phyloP scores from a whole-genome alignment of 306 rosid genomes.

The Carpinus viminea region DNA sequence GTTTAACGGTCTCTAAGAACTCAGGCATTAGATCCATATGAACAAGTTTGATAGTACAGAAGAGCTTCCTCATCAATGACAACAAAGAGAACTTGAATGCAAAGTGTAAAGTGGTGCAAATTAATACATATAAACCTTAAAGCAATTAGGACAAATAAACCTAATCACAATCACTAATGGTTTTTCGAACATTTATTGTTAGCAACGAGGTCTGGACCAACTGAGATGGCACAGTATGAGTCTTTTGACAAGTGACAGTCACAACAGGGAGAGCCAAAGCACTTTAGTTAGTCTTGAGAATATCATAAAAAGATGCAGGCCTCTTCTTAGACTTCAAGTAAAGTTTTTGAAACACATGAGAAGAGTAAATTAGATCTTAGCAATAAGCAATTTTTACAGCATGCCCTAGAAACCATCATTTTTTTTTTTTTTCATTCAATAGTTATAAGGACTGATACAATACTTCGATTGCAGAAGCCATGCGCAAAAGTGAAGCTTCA shows the following conservation, averaged over 20 bases:
- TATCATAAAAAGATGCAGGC: slow-evolving; percentile 64
- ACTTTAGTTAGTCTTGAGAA: slow-evolving; percentile 46
- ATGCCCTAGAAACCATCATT: neutral
- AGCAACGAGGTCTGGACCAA: neutral
- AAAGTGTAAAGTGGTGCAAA: no score
- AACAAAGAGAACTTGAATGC: no score
- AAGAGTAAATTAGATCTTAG: neutral
- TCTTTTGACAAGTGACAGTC: neutral
- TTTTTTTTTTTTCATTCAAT: neutral
- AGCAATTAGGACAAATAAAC: no score
- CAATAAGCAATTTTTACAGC: neutral
- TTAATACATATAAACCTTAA: no score
- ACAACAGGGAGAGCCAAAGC: neutral
- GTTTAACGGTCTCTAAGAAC: no score
- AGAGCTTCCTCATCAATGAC: no score
- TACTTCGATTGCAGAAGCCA: slow-evolving; percentile 91
- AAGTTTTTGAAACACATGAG: slow-evolving; percentile 50
- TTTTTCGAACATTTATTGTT: neutral
- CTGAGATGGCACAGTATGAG: neutral
- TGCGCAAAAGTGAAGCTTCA: slow-evolving; percentile 83
- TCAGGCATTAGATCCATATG: no score
- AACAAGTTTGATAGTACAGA: no score
- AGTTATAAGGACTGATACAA: slow-evolving; percentile 2
- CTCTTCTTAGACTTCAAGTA: slow-evolving; percentile 50
- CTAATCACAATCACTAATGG: no score